Evolutionary conservation across 140 eudicot genomes (phyloP), one percentile per base, ranked within the genome.

Genomic region (Senecio squalidus): DNA sequence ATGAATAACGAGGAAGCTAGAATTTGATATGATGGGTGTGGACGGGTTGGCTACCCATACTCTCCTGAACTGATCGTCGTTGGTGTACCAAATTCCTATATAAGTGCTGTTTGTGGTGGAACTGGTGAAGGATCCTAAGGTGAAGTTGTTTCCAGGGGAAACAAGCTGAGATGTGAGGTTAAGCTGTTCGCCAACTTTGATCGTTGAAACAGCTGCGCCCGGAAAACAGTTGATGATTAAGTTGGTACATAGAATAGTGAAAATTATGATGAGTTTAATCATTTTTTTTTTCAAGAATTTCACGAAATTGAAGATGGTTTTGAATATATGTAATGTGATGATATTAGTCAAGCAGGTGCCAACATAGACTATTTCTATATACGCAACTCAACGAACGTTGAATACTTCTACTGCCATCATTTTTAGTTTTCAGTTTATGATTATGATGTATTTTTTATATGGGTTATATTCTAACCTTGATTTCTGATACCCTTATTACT

Each of bases 1-100:
- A 50, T 71, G 39, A 33, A 79, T 56, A 11, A 45, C 43, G 57
- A 82, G 77, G 60, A 63, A 9, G 15, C 33, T 54, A 3, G 66
- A 20, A 9, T 6, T 52, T 13, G 38, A 41, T 68, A 30, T 23
- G 30, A 82, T 24, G 2, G 82, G 80, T 4, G 26, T 31, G 29
- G 73, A 36, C 11, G 73, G 62, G 28, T 82, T 75, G 27, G 75
- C 84, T 34, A 82, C 21, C 84, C 85, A 78, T 7, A 64, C 67
- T 18, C 22, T 70, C 3, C 17, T 1, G 13, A 36, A 1, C 1
- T 0, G 3, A 2, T 11, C 17, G 22, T 47, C 55, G 31, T 27
- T 31, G 13, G 76, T 71, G 67, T 65, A 71, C 82, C 85, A 75
- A 47, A 75, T 67, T 9, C 78, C 82, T 7, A 78, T 25, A 50